Base-by-base conservation (phyloP, 306 rosid genomes). In the Rosa rugosa region DNA sequence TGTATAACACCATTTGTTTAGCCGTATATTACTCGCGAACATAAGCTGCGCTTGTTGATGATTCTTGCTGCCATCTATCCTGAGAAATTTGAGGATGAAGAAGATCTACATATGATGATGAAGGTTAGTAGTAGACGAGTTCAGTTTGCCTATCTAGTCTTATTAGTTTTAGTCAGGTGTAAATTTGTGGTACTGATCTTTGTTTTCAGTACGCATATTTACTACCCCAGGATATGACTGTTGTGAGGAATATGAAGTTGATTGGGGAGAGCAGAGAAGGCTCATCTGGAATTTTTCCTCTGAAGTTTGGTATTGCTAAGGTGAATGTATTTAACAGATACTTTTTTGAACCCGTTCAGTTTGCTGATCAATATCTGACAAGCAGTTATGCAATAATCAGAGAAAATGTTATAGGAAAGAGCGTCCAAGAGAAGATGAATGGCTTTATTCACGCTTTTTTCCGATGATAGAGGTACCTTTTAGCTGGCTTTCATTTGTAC, bases 11-110 rank as follows among this genome's bases (percentile, higher is more conserved):
- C 22, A 44, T 41, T 11, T 60, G 78, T 79, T 83, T 45, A 53
- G 59, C 22, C 5, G 97, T 97, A 89, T 73, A 83, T 80, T 68
- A 74, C 87, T 72, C 91, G 82, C 79, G 99, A 94, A 87, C 88
- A 91, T 83, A 94, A 89, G 87, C 78, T 94, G 91, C 97, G 97
- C 75, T 82, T 94, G 83, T 81, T 94, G 84, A 83, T 94, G 99
- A 88, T 94, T 85, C 90, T 92, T 84, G 97, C 97, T 22, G 90
- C 92, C 82, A 77, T 92, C 82, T 88, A 91, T 85, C 99, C 99
- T 56, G 95, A 94, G 84, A 91, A 92, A 87, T 87, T 92, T 57
- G 95, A 92, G 69, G 95, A 97, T 51, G 92, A 92, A 83, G 92
- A 91, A 85, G 95, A 97, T 81, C 83, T 51, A 17, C 59, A 56